Base-by-base conservation (phyloP, 306 rosid species). In the Hippophae rhamnoides region DNA sequence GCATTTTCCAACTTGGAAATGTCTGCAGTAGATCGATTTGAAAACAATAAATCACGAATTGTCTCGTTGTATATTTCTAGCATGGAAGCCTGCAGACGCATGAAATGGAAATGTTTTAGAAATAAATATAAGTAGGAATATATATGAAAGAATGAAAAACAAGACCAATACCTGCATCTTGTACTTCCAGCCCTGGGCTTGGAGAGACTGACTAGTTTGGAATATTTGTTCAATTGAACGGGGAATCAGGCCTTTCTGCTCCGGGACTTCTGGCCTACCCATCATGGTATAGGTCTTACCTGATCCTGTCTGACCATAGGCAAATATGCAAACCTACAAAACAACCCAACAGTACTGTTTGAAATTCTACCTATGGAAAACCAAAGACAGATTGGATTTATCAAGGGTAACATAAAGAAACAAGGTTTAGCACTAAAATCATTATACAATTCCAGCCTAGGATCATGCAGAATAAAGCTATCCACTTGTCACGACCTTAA, bases 231-330 rank as follows among this genome's bases (percentile, higher is more conserved):
- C 98, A 3, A 92, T 73, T 7, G 98, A 85, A 52, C 95, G 95
- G 1, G 98, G 98, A 54, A 92, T 92, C 72, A 92, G 52, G 56
- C 98, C 98, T 80, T 85, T 92, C 59, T 85, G 72, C 26, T 83
- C 98, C 7, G 83, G 65, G 51, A 81, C 71, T 46, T 82, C 89
- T 13, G 97, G 95, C 59, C 76, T 85, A 18, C 98, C 98, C 92
- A 90, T 87, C 97, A 90, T 90, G 45, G 97, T 90, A 60, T 82
- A 82, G 41, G 97, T 90, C 73, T 90, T 86, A 8, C 96, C 98
- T 3, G 98, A 87, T 13, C 98, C 96, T 0, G 98, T 87, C 64
- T 90, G 98, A 46, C 98, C 98, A n/a, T 90, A 90, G 10, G 98
- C 98, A 76, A 90, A 90, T 64, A 90, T 90, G 74, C 98, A 92